Conservation (phyloP, 148 eudicot genomes). For the Cornus florida region DNA sequence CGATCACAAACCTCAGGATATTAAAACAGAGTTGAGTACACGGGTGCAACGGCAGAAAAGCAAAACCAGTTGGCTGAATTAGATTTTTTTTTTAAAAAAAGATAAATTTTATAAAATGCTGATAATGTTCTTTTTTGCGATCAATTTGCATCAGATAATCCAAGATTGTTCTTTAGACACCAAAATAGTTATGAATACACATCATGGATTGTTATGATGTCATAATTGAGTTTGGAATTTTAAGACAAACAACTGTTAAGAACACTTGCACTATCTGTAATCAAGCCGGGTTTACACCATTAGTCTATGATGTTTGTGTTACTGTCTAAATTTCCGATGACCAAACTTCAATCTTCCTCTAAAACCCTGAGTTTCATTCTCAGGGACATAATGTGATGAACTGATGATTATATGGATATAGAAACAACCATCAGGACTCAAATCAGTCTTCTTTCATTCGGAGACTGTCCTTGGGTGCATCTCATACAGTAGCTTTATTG, state of each 20-base stretch:
- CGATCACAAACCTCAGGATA: neutral
- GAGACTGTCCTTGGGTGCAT: neutral
- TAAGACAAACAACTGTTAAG: too few relatives aligned
- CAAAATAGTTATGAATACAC: neutral
- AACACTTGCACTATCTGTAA: too few relatives aligned
- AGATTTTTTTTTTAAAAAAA: neutral
- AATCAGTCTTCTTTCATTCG: neutral
- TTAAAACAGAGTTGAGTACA: neutral
- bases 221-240: too few relatives aligned
- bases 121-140: neutral
- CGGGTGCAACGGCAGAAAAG: neutral
- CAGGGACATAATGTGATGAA: neutral
- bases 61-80: neutral
- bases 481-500: neutral
- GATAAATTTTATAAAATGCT: neutral
- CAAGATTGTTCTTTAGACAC: neutral
- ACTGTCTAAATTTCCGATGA: neutral
- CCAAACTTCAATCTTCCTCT: neutral
- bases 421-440: neutral
- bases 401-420: too few relatives aligned
- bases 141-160: neutral
- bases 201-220: too few relatives aligned
- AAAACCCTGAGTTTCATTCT: neutral
- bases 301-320: too few relatives aligned
- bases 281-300: too few relatives aligned